Evolutionary conservation across 2,329 filamentous ascomycete genomes (phyloP), one percentile per base, ranked within the genome.

Genomic region (Aspergillus neotritici): DNA sequence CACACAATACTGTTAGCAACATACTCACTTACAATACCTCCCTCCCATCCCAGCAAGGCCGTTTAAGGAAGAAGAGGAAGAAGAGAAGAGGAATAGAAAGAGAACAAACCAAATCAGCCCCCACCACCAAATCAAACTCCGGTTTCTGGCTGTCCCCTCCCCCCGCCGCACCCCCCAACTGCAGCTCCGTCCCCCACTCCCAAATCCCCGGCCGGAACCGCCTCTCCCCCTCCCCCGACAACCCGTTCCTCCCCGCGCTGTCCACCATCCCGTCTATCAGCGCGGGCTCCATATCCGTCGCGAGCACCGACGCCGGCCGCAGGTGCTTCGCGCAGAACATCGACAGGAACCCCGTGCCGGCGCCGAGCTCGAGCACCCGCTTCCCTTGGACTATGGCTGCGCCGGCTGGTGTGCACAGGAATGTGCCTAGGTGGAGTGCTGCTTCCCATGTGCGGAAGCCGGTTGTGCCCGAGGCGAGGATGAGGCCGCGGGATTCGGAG

Each of bases 401-500:
- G n/a, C 77, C 77, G 9, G 56, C 37, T 4, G 65, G 54, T 4
- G 61, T 71, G 11, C 73, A 62, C 3, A 86, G 69, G 56, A 79
- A 85, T 2, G 76, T 73, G 8, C 74, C 81, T 2, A 86, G 73
- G 52, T 83, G 77, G 4, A 86, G 66, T 5, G 82, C 78, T 4
- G 79, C 82, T 63, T 85, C 82, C 83, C 83, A 86, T 3, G 83
- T 86, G 31, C 82, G 74, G 37, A 82, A 77, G 0, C 83, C 83
- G 0, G 82, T 85, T 2, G 78, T 83, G 8, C 78, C 76, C 5
- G 76, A 77, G 4, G 77, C 80, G 56, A 58, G 76, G 66, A 56
- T 78, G 64, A 62, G 70, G 62, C 64, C 82, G 72, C 48, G 81
- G 62, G 42, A 82, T 65, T 50, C 78, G 74, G 52, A 82, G 37